Evolutionary conservation across 768 basidiomycete species (phyloP), one percentile per base, ranked within the genome.

Genomic region (Rhodocollybia butyracea): DNA sequence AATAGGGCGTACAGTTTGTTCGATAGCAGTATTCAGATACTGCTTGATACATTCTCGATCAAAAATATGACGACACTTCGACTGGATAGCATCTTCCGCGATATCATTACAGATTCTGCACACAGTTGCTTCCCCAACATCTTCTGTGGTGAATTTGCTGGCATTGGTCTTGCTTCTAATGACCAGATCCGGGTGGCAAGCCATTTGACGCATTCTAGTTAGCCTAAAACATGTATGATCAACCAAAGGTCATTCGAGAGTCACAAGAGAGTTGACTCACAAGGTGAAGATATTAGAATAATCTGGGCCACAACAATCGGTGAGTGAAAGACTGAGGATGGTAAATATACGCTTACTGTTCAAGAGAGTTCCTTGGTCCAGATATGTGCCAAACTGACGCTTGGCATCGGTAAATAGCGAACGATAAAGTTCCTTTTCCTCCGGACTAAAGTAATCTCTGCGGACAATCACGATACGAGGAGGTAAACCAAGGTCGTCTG

Each of bases 61-160:
- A 64, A 97, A 99, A 59, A 97, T 87, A 66, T 99, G 97, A 38
- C 82, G 84, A 66, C 97, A 99, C 62, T 86, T 90, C 24, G 94
- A 87, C 65, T 92, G 85, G 59, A 99, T 98, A 3, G 97, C 94
- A 64, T 99, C 97, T 71, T 99, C 97, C 0, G 93, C 96, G 38
- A 97, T 78, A 62, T 99, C 97, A 63, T 94, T 92, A 71, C 97
- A 99, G n/a, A 99, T 73, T 53, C 97, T 81, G 66, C 97, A 99
- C 7, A 98, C 82, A 0, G 91, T 88, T 2, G 86, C 87, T 67
- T 96, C 92, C 11, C 78, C 81, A 5, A 76, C 66, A 29, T 87
- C 81, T 19, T 84, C 81, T 27, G 68, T 67, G 6, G 76, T 67
- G 63, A 91, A 91, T 43, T 77, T 74, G 11, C 75, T 75, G 1